Percentiles rank a stretch among this genome's conserved stretches.
phyloP scores from a whole-genome alignment of 495 filamentous ascomycete species.

The Bryoglossum gracile region DNA sequence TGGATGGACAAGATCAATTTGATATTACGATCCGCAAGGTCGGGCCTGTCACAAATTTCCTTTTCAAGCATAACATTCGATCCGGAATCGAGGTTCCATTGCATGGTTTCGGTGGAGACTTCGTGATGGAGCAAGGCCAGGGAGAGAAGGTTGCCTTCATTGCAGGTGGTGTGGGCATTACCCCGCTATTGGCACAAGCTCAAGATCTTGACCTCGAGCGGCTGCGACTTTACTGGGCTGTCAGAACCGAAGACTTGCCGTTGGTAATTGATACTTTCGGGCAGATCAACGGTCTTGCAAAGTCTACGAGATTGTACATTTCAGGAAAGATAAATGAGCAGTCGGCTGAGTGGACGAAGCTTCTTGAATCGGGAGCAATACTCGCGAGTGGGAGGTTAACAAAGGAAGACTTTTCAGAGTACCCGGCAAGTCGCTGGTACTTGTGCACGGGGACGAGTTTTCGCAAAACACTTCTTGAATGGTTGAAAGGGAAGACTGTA shows the following conservation, averaged over 20 bases:
- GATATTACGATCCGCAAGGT: constrained; percentile 65
- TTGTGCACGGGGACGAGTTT: constrained; percentile 55
- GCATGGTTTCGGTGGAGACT: constrained; percentile 66
- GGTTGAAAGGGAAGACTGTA: constrained; percentile 56
- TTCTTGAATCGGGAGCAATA: constrained; percentile 25
- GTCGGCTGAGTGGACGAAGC: constrained; percentile 28
- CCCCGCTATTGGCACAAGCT: constrained; percentile 62
- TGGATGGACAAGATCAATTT: constrained; percentile 41
- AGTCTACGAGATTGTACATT: constrained; percentile 51
- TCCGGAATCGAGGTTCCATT: constrained; percentile 55
- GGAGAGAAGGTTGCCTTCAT: constrained; percentile 43
- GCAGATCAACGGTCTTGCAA: constrained; percentile 41
- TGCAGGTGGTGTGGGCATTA: constrained; percentile 76
- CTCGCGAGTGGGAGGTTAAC: constrained; percentile 45
- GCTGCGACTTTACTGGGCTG: constrained; percentile 54
- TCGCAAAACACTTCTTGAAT: constrained; percentile 47
- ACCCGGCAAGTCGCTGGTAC: constrained; percentile 50
- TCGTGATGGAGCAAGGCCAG: constrained; percentile 39
- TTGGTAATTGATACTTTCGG: constrained; percentile 54
- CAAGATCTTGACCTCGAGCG: constrained; percentile 34
- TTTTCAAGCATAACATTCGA: constrained; percentile 50
- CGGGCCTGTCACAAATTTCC: constrained; percentile 56
- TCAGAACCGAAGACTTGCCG: constrained; percentile 52
- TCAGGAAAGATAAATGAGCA: constrained; percentile 38
- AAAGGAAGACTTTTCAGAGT: constrained; percentile 42